These are phyloP conservation scores for Penicillium sp. DNA, from an alignment of 2,329 filamentous ascomycete genomes.

Conservation along the genomic window DNA sequence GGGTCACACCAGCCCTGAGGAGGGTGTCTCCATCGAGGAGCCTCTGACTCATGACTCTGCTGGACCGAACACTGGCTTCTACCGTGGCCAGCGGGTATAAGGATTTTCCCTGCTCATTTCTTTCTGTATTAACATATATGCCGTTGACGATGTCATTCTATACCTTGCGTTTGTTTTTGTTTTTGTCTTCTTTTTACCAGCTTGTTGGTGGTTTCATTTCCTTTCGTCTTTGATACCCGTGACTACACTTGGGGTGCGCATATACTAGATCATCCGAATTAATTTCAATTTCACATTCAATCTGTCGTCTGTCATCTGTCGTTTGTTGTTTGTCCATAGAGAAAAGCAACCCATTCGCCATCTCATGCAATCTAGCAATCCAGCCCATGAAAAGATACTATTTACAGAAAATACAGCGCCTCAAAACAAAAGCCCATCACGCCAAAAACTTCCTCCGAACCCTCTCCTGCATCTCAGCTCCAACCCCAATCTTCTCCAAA, in stretches of 20 bases:
- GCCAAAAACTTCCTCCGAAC: constrained; percentile 31
- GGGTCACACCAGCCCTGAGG: constrained; percentile 11
- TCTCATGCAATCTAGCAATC: neutral
- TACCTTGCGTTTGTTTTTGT: constrained; percentile 1
- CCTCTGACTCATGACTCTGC: constrained; percentile 41
- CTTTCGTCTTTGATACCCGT: constrained; percentile 1
- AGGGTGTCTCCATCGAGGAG: constrained; percentile 33
- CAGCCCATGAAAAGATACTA: constrained; percentile 2
- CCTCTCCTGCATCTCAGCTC: constrained; percentile 43
- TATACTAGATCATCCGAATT: neutral
- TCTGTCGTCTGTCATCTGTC: neutral
- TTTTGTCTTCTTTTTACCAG: constrained; percentile 1
- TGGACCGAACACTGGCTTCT: constrained; percentile 31
- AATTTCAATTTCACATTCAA: neutral
- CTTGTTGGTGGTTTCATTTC: neutral
- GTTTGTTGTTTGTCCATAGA: neutral
- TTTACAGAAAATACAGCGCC: neutral
- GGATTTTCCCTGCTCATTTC: neutral
- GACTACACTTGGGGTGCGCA: neutral
- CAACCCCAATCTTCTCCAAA: constrained; percentile 64
- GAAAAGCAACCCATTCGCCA: neutral
- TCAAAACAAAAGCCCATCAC: constrained; percentile 13
- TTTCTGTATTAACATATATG: constrained; percentile 5
- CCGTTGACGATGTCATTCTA: constrained; percentile 6
- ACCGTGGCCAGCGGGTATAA: constrained; percentile 32